Conservation (phyloP, 441 rosid species). For the Biscutella laevigata region DNA sequence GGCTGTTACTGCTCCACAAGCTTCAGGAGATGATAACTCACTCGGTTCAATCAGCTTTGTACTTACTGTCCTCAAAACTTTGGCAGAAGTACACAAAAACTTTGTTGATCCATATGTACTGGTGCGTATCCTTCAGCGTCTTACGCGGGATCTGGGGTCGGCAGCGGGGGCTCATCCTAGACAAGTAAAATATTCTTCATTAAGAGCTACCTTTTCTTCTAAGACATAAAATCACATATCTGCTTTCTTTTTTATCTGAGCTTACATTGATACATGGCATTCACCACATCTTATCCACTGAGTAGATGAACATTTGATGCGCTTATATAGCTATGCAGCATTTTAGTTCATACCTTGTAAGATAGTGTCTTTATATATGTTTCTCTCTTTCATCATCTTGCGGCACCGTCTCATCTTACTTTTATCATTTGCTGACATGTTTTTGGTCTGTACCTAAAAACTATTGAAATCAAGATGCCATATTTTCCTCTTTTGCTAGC, state of each 20-base stretch:
- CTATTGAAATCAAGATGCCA: conserved; percentile 9
- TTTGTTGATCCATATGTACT: conserved; percentile 61
- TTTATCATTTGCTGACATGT: conserved; percentile 8
- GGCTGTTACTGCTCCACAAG: conserved; percentile 50
- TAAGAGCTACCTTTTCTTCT: not conserved
- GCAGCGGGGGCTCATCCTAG: conserved; percentile 64
- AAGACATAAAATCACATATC: not conserved
- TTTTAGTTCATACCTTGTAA: conserved; percentile 5
- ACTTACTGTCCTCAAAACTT: conserved; percentile 72
- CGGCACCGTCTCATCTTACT: conserved; percentile 2
- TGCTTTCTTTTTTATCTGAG: conserved; percentile 9
- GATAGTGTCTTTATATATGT: conserved; percentile 2
- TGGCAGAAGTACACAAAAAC: conserved; percentile 76
- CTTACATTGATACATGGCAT: conserved; percentile 11
- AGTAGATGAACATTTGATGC: conserved; percentile 1
- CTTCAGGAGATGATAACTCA: conserved; percentile 67
- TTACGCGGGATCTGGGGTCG: conserved; percentile 84
- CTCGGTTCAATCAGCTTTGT: conserved; percentile 74
- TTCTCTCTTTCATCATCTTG: conserved; percentile 7
- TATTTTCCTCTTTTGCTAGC: conserved; percentile 4
- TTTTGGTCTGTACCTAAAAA: not conserved
- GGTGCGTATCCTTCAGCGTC: conserved; percentile 78
- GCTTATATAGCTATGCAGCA: conserved; percentile 2
- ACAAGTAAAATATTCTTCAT: conserved; percentile 53
- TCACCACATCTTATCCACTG: not conserved